phyloP scores from a whole-genome alignment of 306 rosid genomes.

The Acmispon strigosus region DNA sequence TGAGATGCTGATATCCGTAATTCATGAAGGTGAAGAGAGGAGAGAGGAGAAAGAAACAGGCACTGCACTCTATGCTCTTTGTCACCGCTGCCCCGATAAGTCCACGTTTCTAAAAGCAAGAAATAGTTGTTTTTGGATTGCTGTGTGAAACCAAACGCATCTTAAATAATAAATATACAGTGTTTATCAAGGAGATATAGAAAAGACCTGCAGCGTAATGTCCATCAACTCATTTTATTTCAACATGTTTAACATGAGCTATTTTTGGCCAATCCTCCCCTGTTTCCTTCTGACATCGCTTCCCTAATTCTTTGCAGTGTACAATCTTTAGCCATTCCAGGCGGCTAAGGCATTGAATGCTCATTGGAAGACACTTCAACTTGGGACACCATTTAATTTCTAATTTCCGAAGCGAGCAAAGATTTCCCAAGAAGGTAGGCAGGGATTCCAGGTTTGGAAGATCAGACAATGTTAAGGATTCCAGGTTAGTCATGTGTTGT shows the following conservation, averaged over 20 bases:
- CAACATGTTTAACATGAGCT: not conserved
- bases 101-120: too few species aligned
- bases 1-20: too few species aligned
- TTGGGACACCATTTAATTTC: not conserved
- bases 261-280: not conserved
- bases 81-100: too few species aligned
- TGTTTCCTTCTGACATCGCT: not conserved
- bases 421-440: slow-evolving; percentile 5
- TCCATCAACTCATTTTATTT: too few species aligned
- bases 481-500: not conserved
- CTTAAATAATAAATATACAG: too few species aligned
- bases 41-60: too few species aligned
- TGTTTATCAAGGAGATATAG: too few species aligned
- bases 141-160: too few species aligned
- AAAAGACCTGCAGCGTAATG: too few species aligned
- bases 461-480: not conserved
- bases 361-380: not conserved
- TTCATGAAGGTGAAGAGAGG: too few species aligned
- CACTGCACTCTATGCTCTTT: too few species aligned
- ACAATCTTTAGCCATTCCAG: not conserved
- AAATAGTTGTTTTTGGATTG: too few species aligned
- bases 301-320: not conserved
- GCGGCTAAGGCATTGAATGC: not conserved
- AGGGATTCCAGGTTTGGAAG: not conserved
- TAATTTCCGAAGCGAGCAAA: not conserved